phyloP scores from a whole-genome alignment of 2,329 filamentous ascomycete genomes.

The Fusarium dimerum region DNA sequence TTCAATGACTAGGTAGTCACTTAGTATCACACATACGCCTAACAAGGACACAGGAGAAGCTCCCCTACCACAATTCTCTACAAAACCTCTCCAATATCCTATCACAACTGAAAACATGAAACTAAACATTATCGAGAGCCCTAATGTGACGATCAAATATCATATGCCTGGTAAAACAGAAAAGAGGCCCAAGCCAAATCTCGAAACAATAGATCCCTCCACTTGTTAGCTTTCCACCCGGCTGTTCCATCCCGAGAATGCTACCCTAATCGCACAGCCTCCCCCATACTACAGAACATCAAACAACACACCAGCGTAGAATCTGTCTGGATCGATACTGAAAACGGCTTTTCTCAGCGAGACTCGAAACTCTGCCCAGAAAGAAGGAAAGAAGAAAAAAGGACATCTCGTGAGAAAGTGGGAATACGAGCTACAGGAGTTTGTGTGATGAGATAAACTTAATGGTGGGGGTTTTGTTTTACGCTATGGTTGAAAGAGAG shows the following conservation, averaged over 20 bases:
- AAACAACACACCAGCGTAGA: not conserved
- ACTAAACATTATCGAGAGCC: no score
- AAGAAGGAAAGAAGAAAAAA: no score
- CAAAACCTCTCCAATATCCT: no score
- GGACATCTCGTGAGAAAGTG: no score
- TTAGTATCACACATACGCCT: no score
- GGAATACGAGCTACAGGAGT: not conserved
- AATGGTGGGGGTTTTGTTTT: not conserved
- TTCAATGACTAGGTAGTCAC: no score
- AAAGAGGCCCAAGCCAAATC: not conserved
- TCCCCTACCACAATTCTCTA: no score
- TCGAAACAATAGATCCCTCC: not conserved
- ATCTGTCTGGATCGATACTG: not conserved
- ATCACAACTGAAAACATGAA: no score
- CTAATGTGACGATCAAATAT: not conserved
- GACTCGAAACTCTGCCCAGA: no score
- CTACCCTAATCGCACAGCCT: not conserved
- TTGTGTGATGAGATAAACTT: not conserved
- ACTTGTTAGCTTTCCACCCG: not conserved
- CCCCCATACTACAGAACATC: not conserved
- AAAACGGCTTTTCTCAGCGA: not conserved
- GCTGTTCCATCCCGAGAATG: no score
- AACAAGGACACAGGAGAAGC: no score
- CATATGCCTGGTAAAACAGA: not conserved
- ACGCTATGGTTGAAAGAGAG: not conserved